Conservation (phyloP, 768 basidiomycete genomes). For the Mrakia frigida region DNA sequence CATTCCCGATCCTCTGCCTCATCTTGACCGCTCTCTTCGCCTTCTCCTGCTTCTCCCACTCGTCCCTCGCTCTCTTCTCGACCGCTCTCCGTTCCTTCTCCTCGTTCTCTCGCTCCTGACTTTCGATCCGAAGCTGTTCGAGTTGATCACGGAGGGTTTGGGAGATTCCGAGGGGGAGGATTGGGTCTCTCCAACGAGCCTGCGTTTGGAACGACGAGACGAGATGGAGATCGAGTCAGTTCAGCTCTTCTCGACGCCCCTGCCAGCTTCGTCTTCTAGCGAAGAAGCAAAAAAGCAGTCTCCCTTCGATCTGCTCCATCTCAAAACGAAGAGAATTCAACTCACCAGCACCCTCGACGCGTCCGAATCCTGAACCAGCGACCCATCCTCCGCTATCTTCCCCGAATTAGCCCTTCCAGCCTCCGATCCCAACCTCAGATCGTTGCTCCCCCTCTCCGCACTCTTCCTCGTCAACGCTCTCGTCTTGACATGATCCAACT, state of each 20-base stretch:
- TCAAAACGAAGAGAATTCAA: neutral
- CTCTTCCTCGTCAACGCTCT: neutral
- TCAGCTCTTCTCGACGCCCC: too few species aligned
- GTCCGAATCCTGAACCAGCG: neutral
- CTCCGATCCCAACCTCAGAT: neutral
- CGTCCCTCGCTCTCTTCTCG: neutral
- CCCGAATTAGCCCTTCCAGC: neutral
- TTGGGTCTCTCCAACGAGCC: slow-evolving; percentile 11
- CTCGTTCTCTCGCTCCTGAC: neutral
- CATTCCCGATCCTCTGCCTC: neutral
- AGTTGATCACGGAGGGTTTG: slow-evolving; percentile 3
- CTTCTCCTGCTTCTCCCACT: neutral
- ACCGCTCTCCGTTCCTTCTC: neutral
- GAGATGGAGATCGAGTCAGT: neutral
- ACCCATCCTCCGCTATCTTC: neutral
- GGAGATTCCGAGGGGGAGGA: neutral
- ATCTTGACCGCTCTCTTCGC: neutral
- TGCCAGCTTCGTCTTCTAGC: too few species aligned
- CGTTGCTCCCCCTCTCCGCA: neutral
- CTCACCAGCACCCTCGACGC: neutral
- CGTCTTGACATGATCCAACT: neutral
- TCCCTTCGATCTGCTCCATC: neutral
- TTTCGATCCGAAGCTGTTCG: neutral
- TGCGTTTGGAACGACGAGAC: neutral
- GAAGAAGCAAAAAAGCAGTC: too few species aligned